These are phyloP conservation scores for Coniochaeta pulveracea DNA, from an alignment of 2,329 filamentous ascomycete species.

Conservation along the genomic window DNA sequence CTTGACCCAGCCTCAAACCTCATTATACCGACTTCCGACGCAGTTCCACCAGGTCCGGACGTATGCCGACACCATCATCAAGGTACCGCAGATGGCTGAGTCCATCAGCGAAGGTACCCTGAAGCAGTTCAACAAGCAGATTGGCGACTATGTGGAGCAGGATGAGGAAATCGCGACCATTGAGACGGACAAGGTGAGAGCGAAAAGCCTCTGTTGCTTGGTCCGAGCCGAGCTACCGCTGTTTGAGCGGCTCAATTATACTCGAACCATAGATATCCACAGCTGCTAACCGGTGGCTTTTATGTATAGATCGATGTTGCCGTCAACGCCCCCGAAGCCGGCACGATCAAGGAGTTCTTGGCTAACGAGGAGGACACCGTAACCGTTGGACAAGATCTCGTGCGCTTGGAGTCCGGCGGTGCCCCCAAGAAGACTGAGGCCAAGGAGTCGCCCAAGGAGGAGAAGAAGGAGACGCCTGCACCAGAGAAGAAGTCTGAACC, in stretches of 20 bases:
- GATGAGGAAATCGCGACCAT: constrained; percentile 98
- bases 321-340: constrained; percentile 86
- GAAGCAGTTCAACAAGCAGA: constrained; percentile 86
- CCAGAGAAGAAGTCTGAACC: constrained; percentile 26
- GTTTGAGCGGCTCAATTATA: neutral
- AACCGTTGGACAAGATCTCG: constrained; percentile 81
- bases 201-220: no score
- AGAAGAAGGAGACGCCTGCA: constrained; percentile 22
- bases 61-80: constrained; percentile 74
- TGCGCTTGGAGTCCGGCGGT: constrained; percentile 73
- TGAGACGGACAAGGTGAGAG: constrained; percentile 89
- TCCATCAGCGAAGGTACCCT: constrained; percentile 96
- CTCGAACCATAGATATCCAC: neutral
- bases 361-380: constrained; percentile 94
- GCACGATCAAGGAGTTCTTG: constrained; percentile 83
- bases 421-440: constrained; percentile 38
- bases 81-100: constrained; percentile 97
- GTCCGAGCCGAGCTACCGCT: no score
- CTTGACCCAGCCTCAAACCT: constrained; percentile 1
- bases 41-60: constrained; percentile 46
- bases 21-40: constrained; percentile 27
- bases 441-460: constrained; percentile 37
- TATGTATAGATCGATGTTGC: constrained; percentile 77
- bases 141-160: constrained; percentile 87
- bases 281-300: neutral